Evolutionary conservation across 805 yeast genomes (phyloP).

Genomic region (Saturnispora ahearnii): DNA sequence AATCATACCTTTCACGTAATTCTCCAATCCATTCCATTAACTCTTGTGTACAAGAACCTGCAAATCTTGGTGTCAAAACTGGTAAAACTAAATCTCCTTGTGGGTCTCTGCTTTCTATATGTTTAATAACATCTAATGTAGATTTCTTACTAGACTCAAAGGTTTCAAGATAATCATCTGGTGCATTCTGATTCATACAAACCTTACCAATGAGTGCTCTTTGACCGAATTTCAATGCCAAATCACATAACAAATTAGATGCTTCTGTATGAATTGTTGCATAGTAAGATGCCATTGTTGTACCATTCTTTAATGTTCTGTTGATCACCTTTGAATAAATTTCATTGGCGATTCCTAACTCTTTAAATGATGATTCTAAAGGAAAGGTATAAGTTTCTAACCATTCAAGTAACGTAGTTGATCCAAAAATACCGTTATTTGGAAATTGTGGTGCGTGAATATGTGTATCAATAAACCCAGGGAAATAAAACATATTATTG

Average conservation of each 20-base stretch:
- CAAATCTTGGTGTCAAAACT: conserved; percentile 86
- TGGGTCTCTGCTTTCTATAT: conserved; percentile 48
- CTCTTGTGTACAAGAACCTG: conserved; percentile 70
- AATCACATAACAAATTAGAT: conserved; percentile 66
- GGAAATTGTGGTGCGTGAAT: conserved; percentile 83
- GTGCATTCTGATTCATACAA: conserved; percentile 84
- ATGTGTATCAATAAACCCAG: conserved; percentile 78
- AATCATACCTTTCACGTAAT: conserved; percentile 35
- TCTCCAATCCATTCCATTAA: conserved; percentile 57
- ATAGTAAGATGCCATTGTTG: conserved; percentile 87
- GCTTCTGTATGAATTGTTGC: conserved; percentile 80
- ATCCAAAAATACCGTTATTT: conserved; percentile 75
- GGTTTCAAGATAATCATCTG: conserved; percentile 58
- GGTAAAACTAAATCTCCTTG: conserved; percentile 50
- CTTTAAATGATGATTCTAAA: conserved; percentile 59
- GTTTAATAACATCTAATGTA: conserved; percentile 48
- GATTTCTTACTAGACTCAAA: conserved; percentile 42
- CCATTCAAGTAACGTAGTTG: conserved; percentile 84
- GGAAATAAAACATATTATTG: conserved; percentile 55
- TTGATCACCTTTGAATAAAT: conserved; percentile 62
- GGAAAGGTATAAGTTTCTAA: conserved; percentile 82
- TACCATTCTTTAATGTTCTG: conserved; percentile 69
- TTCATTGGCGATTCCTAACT: conserved; percentile 42
- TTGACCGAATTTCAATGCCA: conserved; percentile 62
- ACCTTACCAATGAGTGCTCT: conserved; percentile 88